Percentiles rank a stretch among this genome's conserved stretches.
Evolutionary conservation across 768 basidiomycete genomes (phyloP).

Genomic region (Rhodosporidiobolus sp.): DNA sequence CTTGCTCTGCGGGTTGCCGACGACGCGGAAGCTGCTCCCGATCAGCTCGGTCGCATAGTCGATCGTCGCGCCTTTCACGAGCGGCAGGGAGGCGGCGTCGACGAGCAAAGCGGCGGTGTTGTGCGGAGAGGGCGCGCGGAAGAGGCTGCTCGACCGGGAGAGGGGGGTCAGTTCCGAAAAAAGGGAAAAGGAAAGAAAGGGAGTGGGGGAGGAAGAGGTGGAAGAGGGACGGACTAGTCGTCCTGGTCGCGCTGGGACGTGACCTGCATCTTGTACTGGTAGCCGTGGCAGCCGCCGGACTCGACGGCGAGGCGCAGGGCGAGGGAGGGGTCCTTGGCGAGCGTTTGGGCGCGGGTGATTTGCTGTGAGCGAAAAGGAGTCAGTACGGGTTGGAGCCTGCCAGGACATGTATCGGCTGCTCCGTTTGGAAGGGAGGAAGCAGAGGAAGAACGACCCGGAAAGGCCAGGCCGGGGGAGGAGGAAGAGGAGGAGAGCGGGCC

Average conservation of each 20-base stretch:
- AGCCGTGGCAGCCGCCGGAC: constrained; percentile 94
- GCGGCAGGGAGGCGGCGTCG: constrained; percentile 76
- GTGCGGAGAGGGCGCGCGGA: constrained; percentile 47
- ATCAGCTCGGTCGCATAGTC: constrained; percentile 94
- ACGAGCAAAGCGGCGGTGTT: constrained; percentile 57
- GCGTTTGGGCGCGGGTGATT: constrained; percentile 21
- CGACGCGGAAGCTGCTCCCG: constrained; percentile 79
- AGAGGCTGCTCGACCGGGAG: constrained; percentile 14
- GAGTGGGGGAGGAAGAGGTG: background rate
- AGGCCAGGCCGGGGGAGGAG: no score
- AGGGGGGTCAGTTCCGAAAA: background rate
- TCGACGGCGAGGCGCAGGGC: constrained; percentile 81
- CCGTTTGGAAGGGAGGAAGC: background rate
- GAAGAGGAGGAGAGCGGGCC: background rate
- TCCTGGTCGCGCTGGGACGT: constrained; percentile 62
- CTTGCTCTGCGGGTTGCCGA: constrained; percentile 77
- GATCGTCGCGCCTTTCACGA: constrained; percentile 82
- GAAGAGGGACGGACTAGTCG: constrained; percentile 68
- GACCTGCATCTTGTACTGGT: constrained; percentile 89
- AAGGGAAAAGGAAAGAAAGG: background rate
- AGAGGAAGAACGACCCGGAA: background rate
- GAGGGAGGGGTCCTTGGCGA: constrained; percentile 53
- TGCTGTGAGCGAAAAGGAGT: background rate
- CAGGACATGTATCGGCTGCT: background rate
- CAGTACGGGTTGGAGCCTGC: background rate